Percentiles rank a stretch among this genome's conserved stretches.
Evolutionary conservation across 2,329 filamentous ascomycete species (phyloP).

Genomic region (Aspergillus latus): DNA sequence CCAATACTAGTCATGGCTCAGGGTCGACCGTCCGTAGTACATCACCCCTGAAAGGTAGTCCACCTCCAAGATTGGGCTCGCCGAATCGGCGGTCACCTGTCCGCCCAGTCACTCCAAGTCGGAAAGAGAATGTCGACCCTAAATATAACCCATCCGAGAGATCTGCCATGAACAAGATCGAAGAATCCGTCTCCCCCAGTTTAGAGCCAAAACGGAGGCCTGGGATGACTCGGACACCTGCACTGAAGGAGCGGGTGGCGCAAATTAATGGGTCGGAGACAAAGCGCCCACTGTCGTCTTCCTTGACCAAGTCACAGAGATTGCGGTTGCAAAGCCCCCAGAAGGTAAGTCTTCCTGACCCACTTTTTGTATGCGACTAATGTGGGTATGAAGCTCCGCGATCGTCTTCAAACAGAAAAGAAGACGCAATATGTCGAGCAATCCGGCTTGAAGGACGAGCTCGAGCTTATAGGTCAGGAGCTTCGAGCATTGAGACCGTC

Average conservation of each 20-base stretch:
- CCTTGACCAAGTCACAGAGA: slow-evolving; percentile 70
- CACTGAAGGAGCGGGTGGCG: slow-evolving; percentile 36
- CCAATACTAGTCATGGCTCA: slow-evolving; percentile 31
- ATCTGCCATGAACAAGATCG: slow-evolving; percentile 31
- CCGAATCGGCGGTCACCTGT: slow-evolving; percentile 34
- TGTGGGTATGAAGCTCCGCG: slow-evolving; percentile 54
- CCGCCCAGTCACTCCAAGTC: slow-evolving; percentile 35
- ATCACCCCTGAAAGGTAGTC: slow-evolving; percentile 33
- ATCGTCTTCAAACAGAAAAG: slow-evolving; percentile 81
- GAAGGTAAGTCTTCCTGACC: slow-evolving; percentile 41
- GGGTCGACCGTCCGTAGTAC: slow-evolving; percentile 31
- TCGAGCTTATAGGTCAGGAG: slow-evolving; percentile 78
- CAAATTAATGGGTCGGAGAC: slow-evolving; percentile 33
- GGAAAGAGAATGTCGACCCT: slow-evolving; percentile 44
- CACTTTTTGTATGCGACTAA: neutral
- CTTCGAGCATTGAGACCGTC: slow-evolving; percentile 55
- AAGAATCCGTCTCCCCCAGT: slow-evolving; percentile 35
- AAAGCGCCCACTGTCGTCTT: slow-evolving; percentile 50
- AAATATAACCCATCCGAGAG: slow-evolving; percentile 34
- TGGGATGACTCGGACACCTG: slow-evolving; percentile 43
- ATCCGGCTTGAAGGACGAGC: slow-evolving; percentile 68
- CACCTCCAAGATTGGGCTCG: slow-evolving; percentile 32
- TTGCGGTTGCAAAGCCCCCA: slow-evolving; percentile 65
- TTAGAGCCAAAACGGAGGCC: slow-evolving; percentile 46
- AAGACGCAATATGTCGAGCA: slow-evolving; percentile 70